Conservation (phyloP, 805 yeast genomes). For the Diddensiella transvaalensis region DNA sequence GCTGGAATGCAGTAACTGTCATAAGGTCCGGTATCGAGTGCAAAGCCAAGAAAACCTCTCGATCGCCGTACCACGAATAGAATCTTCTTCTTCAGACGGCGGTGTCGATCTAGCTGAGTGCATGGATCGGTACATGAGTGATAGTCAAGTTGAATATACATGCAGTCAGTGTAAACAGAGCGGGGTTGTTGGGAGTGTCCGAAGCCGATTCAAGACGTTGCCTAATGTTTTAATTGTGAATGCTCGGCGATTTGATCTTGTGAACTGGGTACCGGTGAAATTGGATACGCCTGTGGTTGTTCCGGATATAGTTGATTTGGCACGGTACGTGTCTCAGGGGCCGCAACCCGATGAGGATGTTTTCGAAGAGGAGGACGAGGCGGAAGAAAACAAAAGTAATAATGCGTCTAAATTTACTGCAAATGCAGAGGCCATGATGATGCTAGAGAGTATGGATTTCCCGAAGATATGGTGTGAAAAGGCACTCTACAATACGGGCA, state of each 20-base stretch:
- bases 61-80: conserved; percentile 47
- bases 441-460: conserved; percentile 83
- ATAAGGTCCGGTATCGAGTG: conserved; percentile 52
- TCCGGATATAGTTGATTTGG: conserved; percentile 46
- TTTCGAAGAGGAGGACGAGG: conserved; percentile 39
- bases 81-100: conserved; percentile 28
- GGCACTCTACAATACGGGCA: conserved; percentile 73
- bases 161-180: conserved; percentile 52
- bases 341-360: conserved; percentile 40
- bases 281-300: conserved; percentile 65
- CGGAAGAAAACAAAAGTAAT: conserved; percentile 1
- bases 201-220: conserved; percentile 51
- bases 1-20: conserved; percentile 55
- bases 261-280: conserved; percentile 88
- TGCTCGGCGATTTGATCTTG: conserved; percentile 75
- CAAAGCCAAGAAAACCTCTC: conserved; percentile 64
- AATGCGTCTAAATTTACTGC: conserved; percentile 43
- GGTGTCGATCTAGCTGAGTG: conserved; percentile 48
- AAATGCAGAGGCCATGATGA: conserved; percentile 48
- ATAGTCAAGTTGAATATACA: conserved; percentile 58
- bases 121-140: conserved; percentile 42
- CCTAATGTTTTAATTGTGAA: conserved; percentile 72
- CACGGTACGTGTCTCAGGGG: conserved; percentile 41
- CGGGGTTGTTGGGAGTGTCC: conserved; percentile 39
- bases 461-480: conserved; percentile 58